Conservation (phyloP, 305 asterid species). For the Rubia occidens region DNA sequence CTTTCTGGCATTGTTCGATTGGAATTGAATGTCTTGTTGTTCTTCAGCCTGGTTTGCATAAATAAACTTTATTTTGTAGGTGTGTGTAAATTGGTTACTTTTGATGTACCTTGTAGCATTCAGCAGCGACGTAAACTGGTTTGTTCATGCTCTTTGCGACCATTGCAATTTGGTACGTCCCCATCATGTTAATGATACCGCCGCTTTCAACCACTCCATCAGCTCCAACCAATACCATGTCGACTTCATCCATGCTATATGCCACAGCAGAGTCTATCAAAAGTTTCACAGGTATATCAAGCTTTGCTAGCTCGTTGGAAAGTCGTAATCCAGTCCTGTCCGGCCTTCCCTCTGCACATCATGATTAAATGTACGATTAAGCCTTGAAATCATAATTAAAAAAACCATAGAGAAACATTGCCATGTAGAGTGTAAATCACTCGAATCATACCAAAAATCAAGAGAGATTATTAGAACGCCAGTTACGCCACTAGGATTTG, state of each 20-base stretch:
- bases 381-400: background rate
- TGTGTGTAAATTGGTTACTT: too few relatives aligned
- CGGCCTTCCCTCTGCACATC: constrained; percentile 80
- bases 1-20: background rate
- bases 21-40: background rate
- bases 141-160: constrained; percentile 92
- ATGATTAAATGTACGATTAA: constrained; percentile 7
- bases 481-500: background rate
- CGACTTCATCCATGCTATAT: constrained; percentile 84
- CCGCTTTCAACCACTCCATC: constrained; percentile 94
- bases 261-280: constrained; percentile 91
- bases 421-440: background rate
- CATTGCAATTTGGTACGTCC: constrained; percentile 86
- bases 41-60: background rate
- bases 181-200: constrained; percentile 92
- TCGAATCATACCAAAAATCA: background rate
- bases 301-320: constrained; percentile 79
- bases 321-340: constrained; percentile 72
- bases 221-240: constrained; percentile 92
- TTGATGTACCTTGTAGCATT: constrained; percentile 24
- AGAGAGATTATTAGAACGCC: too few relatives aligned
- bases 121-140: constrained; percentile 90
- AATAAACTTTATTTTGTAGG: background rate
- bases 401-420: background rate
- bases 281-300: constrained; percentile 82